A percentile compares a stretch with the other conserved stretches of the same genome.
Evolutionary conservation across 805 yeast species (phyloP).

Genomic region (Wickerhamomyces alni): DNA sequence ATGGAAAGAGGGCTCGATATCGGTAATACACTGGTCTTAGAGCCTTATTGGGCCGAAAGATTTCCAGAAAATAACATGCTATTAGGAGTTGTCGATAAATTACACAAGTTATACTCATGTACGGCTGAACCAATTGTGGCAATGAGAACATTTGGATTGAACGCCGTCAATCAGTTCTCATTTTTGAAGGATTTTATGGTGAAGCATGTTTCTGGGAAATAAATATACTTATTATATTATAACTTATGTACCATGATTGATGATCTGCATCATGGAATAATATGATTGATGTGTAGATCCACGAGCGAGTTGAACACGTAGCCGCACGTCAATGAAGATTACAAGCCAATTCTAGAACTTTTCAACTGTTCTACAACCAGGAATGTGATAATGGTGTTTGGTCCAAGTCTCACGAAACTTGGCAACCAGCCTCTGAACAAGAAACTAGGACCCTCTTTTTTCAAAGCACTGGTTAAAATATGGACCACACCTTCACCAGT

Average conservation of each 20-base stretch:
- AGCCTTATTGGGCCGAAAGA: slow-evolving; percentile 81
- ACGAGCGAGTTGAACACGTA: background rate
- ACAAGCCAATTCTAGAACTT: slow-evolving; percentile 45
- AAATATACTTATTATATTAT: too few species aligned
- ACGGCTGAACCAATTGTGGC: slow-evolving; percentile 70
- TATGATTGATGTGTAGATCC: too few species aligned
- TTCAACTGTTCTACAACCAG: slow-evolving; percentile 63
- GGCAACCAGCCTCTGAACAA: slow-evolving; percentile 92
- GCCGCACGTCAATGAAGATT: background rate
- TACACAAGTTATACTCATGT: slow-evolving; percentile 80
- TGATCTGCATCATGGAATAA: too few species aligned
- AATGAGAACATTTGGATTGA: slow-evolving; percentile 71
- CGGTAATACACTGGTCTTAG: slow-evolving; percentile 74
- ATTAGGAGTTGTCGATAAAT: slow-evolving; percentile 84
- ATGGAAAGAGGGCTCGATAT: slow-evolving; percentile 78
- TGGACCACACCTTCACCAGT: slow-evolving; percentile 40
- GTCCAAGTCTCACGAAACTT: slow-evolving; percentile 79
- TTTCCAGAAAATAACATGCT: slow-evolving; percentile 75
- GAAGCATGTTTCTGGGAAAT: slow-evolving; percentile 41
- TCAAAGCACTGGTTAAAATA: slow-evolving; percentile 50
- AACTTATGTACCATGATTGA: too few species aligned
- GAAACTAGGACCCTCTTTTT: slow-evolving; percentile 67
- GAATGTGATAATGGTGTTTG: slow-evolving; percentile 68
- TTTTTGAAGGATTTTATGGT: slow-evolving; percentile 69
- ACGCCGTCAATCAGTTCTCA: slow-evolving; percentile 54